These are phyloP conservation scores for Diaporthe destruens DNA, from an alignment of 2,329 filamentous ascomycete species.

Conservation along the genomic window DNA sequence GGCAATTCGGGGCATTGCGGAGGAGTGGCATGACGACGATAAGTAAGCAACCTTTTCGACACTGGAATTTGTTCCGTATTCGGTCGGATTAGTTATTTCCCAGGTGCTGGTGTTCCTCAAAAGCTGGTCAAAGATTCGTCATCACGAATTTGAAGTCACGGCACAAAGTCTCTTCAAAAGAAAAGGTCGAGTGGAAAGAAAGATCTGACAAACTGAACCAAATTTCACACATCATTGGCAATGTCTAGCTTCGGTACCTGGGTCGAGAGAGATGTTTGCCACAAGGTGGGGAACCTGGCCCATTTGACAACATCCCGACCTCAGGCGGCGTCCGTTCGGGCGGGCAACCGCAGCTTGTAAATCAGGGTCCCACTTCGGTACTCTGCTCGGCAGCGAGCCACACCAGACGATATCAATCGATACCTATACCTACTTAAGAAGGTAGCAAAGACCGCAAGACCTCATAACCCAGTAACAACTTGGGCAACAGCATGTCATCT, in stretches of 20 bases:
- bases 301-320: neutral
- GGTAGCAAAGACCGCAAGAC: no score
- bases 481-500: conserved; percentile 25
- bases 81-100: no score
- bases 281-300: neutral
- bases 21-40: neutral
- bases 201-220: neutral
- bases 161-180: neutral
- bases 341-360: conserved; percentile 25
- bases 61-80: no score
- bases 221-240: no score
- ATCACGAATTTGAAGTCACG: neutral
- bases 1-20: no score
- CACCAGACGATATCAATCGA: no score
- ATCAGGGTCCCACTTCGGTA: conserved; percentile 1
- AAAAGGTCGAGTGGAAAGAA: no score
- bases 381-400: neutral
- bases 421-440: no score
- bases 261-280: neutral
- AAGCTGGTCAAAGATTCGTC: neutral
- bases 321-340: conserved; percentile 32
- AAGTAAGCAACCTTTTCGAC: no score
- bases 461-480: neutral
- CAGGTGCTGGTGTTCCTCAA: no score
- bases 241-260: no score